These are phyloP conservation scores for Trichophyton equinum DNA, from an alignment of 2,329 filamentous ascomycete species.

Conservation along the genomic window DNA sequence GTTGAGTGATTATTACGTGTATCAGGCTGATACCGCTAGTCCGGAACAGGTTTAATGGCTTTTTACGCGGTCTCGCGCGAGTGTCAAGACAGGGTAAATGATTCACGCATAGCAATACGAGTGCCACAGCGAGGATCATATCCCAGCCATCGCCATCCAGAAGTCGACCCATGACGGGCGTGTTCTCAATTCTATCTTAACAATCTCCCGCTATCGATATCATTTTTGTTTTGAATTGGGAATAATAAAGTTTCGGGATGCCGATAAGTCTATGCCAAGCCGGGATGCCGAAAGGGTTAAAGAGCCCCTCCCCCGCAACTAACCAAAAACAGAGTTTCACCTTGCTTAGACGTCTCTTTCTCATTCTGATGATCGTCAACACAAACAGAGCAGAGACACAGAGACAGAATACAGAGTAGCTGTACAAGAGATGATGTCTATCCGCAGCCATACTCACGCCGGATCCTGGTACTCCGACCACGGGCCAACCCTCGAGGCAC, in stretches of 20 bases:
- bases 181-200: neutral
- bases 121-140: too few species aligned
- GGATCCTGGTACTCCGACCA: constrained; percentile 73
- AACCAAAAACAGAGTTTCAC: constrained; percentile 1
- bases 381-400: neutral
- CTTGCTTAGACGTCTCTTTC: neutral
- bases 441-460: constrained; percentile 58
- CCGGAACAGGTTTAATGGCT: neutral
- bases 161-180: too few species aligned
- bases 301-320: neutral
- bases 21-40: neutral
- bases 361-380: neutral
- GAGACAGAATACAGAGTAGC: neutral
- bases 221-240: too few species aligned
- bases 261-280: neutral
- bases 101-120: neutral
- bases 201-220: neutral
- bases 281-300: neutral
- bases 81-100: neutral
- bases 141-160: too few species aligned
- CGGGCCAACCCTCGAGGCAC: constrained; percentile 44
- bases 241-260: neutral
- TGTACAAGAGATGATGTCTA: constrained; percentile 20
- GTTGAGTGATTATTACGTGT: neutral
- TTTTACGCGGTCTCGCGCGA: neutral